phyloP scores from a whole-genome alignment of 73 alveolate genomes.

The Tetrahymena elliotti region DNA sequence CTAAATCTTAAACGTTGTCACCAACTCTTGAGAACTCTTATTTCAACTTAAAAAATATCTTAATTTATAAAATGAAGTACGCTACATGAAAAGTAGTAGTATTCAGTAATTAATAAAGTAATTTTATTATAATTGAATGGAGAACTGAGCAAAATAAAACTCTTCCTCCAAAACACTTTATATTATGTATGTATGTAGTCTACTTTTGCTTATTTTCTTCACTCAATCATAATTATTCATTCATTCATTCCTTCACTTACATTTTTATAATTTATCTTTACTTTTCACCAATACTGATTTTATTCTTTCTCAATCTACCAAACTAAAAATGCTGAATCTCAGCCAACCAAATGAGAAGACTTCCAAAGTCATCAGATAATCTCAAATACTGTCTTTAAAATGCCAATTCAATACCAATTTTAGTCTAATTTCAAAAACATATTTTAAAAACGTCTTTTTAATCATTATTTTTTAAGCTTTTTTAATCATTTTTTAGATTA shows the following conservation, averaged over 20 bases:
- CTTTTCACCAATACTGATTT: no score
- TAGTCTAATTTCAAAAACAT: neutral
- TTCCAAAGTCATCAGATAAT: neutral
- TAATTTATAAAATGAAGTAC: neutral
- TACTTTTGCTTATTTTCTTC: neutral
- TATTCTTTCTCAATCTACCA: neutral
- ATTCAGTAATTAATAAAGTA: neutral
- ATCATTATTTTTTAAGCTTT: no score
- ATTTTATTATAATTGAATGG: neutral
- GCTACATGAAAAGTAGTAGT: neutral
- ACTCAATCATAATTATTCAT: neutral
- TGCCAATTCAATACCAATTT: neutral
- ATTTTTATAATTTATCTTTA: neutral
- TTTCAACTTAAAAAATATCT: neutral
- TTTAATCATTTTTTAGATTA: neutral
- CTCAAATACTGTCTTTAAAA: neutral
- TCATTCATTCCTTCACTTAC: neutral
- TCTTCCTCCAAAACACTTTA: neutral
- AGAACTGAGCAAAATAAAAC: neutral
- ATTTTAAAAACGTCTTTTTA: neutral
- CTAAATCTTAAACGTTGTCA: conserved; percentile 48
- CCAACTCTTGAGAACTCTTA: neutral
- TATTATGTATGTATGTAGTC: neutral
- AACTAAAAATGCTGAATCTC: neutral
- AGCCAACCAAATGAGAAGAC: neutral